These are phyloP conservation scores for Aspergillus sp. DNA, from an alignment of 2,329 filamentous ascomycete genomes.

Conservation along the genomic window DNA sequence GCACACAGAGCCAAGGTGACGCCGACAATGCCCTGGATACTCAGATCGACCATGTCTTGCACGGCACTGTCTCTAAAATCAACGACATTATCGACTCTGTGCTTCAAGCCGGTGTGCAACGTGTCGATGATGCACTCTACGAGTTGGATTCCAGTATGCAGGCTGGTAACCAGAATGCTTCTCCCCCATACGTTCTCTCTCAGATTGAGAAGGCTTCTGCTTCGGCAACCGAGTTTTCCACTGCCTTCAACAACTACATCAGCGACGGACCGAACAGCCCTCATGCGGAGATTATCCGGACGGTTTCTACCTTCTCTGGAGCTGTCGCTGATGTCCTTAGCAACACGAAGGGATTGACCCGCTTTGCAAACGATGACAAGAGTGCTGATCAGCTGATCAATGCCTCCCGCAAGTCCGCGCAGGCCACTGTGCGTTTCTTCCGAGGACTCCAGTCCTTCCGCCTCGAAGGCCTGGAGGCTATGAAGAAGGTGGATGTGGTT, in stretches of 20 bases:
- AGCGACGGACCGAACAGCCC: slow-evolving; percentile 91
- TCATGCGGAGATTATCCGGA: slow-evolving; percentile 89
- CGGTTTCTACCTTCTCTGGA: slow-evolving; percentile 86
- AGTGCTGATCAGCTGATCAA: slow-evolving; percentile 85
- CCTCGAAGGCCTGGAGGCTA: slow-evolving; percentile 83
- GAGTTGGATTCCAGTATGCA: slow-evolving; percentile 98
- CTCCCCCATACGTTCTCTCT: slow-evolving; percentile 89
- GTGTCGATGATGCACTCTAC: slow-evolving; percentile 95
- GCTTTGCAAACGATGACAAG: slow-evolving; percentile 93
- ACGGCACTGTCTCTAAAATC: slow-evolving; percentile 87
- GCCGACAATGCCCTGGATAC: slow-evolving; percentile 82
- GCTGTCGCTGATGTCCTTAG: slow-evolving; percentile 91
- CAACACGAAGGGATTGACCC: slow-evolving; percentile 93
- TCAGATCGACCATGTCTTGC: slow-evolving; percentile 86
- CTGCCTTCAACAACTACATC: slow-evolving; percentile 97
- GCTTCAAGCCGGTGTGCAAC: slow-evolving; percentile 86
- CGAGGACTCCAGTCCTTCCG: slow-evolving; percentile 91
- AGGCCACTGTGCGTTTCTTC: slow-evolving; percentile 92
- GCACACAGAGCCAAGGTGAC: slow-evolving; percentile 65
- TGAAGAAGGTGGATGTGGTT: slow-evolving; percentile 95
- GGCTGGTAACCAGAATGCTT: slow-evolving; percentile 97
- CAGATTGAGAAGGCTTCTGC: slow-evolving; percentile 96
- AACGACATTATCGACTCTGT: slow-evolving; percentile 98
- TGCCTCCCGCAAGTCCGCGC: slow-evolving; percentile 80
- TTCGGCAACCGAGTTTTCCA: slow-evolving; percentile 95